These are phyloP conservation scores for Aureobasidium melanogenum DNA, from an alignment of 2,329 filamentous ascomycete genomes.

Conservation along the genomic window DNA sequence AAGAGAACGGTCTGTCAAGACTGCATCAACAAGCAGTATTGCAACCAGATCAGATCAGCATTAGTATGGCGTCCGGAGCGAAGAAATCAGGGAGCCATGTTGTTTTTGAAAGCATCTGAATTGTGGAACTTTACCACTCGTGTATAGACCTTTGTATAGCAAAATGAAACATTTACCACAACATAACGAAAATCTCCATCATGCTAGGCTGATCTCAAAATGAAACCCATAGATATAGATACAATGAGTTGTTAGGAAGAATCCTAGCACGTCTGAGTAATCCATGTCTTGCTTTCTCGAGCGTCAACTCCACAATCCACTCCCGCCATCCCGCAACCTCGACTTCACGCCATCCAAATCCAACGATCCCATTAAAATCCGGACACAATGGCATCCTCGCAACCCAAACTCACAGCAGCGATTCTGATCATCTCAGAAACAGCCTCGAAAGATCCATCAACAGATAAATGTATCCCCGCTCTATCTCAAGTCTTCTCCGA, in stretches of 20 bases:
- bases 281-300: not conserved
- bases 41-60: not conserved
- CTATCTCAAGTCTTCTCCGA: conserved; percentile 57
- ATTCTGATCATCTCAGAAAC: conserved; percentile 89
- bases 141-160: conserved; percentile 11
- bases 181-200: not conserved
- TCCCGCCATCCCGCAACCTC: not conserved
- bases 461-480: conserved; percentile 62
- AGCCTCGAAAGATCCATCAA: conserved; percentile 66
- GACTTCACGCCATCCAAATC: not conserved
- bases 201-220: not conserved
- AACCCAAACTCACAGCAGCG: conserved; percentile 56
- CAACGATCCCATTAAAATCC: not conserved
- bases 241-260: not conserved
- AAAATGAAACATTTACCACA: not conserved
- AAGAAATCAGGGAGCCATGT: conserved; percentile 1
- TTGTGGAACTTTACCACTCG: not conserved
- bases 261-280: not conserved
- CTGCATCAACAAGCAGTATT: not conserved
- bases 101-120: conserved; percentile 2
- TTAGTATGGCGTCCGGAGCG: conserved; percentile 7
- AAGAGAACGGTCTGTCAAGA: not conserved
- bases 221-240: not conserved
- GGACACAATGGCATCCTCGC: not conserved
- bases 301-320: not conserved